phyloP scores from a whole-genome alignment of 1,139 yeast genomes.

The Sugiyamaella paludigena region DNA sequence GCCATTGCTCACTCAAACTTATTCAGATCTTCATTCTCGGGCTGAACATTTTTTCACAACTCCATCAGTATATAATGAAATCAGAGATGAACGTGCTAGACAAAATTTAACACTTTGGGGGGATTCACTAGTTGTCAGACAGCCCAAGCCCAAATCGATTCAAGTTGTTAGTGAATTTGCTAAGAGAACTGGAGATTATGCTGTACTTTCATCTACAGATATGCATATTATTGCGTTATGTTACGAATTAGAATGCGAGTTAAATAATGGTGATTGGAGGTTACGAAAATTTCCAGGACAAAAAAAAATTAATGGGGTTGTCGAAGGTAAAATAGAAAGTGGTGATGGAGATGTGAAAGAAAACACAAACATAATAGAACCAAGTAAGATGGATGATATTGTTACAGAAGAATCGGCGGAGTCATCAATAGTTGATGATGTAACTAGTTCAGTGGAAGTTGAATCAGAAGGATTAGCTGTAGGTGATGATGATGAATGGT shows the following conservation, averaged over 20 bases:
- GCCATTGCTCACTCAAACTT: constrained; percentile 84
- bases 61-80: constrained; percentile 85
- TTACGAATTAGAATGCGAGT: constrained; percentile 77
- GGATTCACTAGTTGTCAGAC: constrained; percentile 52
- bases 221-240: constrained; percentile 87
- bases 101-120: constrained; percentile 78
- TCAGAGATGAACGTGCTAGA: constrained; percentile 81
- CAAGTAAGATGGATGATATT: too few species aligned
- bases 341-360: not conserved
- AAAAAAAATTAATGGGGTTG: constrained; percentile 30
- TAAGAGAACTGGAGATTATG: constrained; percentile 83
- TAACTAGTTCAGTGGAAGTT: constrained; percentile 14
- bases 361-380: not conserved
- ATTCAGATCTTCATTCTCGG: constrained; percentile 65
- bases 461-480: constrained; percentile 6
- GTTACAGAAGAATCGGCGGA: not conserved
- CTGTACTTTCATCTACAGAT: constrained; percentile 88
- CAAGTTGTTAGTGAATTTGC: constrained; percentile 73
- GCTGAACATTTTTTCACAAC: constrained; percentile 78
- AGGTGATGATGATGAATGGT: constrained; percentile 27
- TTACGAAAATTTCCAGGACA: constrained; percentile 71
- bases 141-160: constrained; percentile 66
- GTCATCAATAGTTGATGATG: constrained; percentile 1
- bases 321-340: constrained; percentile 8
- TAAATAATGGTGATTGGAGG: constrained; percentile 65